Evolutionary conservation across 1,284 basidiomycete species (phyloP), one percentile per base, ranked within the genome.

Genomic region (Fomitopsis betulina): DNA sequence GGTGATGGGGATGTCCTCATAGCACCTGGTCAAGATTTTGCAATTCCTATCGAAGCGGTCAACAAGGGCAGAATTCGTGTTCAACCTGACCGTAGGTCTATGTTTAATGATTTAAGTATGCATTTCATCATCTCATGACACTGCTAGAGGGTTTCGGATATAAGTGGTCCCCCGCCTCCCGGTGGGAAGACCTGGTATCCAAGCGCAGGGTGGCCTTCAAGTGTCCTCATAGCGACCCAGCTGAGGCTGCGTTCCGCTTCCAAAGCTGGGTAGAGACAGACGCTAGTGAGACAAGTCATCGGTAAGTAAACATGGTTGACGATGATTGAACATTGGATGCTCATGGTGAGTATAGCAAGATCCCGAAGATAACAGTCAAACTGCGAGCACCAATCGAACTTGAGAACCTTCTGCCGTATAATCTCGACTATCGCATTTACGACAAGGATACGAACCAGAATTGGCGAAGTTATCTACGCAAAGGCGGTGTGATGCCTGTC

Each of bases 321-420:
- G 50, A 38, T 49, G 25, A 54, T 43, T 53, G 37, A 45, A 30
- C 50, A 33, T 62, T n/a, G 54, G 59, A n/a, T 27, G 47, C 19
- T 42, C 57, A 17, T 54, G 19, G 37, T 30, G 25, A 47, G n/a
- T 58, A 5, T 65, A 95, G 92, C 56, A 86, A 85, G 72, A 92
- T 91, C 65, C 96, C 96, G 0, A 89, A 87, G 69, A 84, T 98
- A 60, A 88, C 85, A 52, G 78, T 99, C 42, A 87, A 86, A 57
- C 82, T 99, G 55, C 88, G 95, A n/a, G 94, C 97, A 9, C 97
- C 97, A 0, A 83, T 99, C 38, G 97, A 99, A 70, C 78, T 99
- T 10, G 97, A 99, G 76, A 99, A 99, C 68, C 76, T 99, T 25
- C 77, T 99, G 47, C 98, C 98, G 1, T 98, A 92, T 75, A 95